Percentiles rank a stretch among this genome's conserved stretches.
Conservation (phyloP, 768 basidiomycete genomes). For the Mycena latifolia region DNA sequence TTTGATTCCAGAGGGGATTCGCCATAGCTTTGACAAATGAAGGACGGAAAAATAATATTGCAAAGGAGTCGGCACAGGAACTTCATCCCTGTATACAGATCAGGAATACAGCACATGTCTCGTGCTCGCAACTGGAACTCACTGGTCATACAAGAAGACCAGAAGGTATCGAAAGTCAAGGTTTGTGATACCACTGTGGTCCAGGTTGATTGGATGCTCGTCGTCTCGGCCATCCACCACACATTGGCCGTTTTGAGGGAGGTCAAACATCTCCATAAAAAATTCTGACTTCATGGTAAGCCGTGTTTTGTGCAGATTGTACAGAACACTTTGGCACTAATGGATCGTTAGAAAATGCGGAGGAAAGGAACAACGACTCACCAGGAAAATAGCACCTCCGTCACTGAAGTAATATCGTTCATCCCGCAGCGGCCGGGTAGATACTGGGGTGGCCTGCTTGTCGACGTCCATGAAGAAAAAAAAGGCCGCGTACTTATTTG, state of each 20-base stretch:
- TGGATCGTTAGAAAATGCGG: neutral
- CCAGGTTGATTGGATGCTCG: neutral
- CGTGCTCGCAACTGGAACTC: neutral
- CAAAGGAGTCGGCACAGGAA: neutral
- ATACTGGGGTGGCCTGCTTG: neutral
- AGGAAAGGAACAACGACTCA: neutral
- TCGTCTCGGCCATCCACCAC: neutral
- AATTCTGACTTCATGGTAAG: neutral
- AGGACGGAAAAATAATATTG: neutral
- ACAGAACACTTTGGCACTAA: neutral
- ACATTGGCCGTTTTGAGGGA: neutral
- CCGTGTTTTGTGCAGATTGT: neutral
- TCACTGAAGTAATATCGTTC: neutral
- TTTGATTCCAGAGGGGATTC: neutral
- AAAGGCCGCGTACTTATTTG: neutral
- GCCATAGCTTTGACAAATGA: neutral
- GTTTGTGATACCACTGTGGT: neutral
- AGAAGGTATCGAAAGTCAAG: neutral
- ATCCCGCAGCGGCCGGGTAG: neutral
- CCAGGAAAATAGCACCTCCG: neutral
- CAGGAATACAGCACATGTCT: too few species aligned
- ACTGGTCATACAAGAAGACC: conserved; percentile 1
- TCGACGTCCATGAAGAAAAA: neutral
- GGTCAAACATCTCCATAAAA: neutral
- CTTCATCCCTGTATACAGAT: neutral